Evolutionary conservation across 2,329 filamentous ascomycete genomes (phyloP), one percentile per base, ranked within the genome.

Genomic region (Chlorencoelia australis): DNA sequence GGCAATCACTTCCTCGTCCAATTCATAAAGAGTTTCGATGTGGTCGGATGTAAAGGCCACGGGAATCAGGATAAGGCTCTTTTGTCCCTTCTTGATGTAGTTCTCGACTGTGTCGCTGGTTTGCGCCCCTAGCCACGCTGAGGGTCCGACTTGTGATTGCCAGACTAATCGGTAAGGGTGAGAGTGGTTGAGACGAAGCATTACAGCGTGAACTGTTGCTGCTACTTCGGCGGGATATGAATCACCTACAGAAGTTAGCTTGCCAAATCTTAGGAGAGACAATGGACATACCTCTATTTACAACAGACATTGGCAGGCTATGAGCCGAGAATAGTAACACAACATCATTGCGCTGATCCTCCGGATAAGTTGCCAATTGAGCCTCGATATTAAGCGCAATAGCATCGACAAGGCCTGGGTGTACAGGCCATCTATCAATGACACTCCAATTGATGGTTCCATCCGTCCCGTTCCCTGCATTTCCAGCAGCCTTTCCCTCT

Each of bases 41-140:
- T 98, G 91, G 54, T 98, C 91, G n/a, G 85, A 94, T 0, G 91
- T 98, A 58, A 98, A 98, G 5, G 91, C 91, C 47, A 98, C 93
- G 0, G 91, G 91, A 38, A 98, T 86, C 5, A 98, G 69, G 1
- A 95, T 69, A 37, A 98, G 69, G 55, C 98, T 87, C 37, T 80
- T 94, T 55, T 95, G 84, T 1, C 89, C 91, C 61, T 91, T 87
- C 55, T 82, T 76, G 47, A 96, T 78, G 56, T 95, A 93, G 42
- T 86, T 73, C 55, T 88, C 78, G 8, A 98, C 91, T 0, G 88
- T 89, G 47, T 81, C 77, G 42, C 80, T 79, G 0, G 91, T 98
- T 60, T 98, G 91, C 8, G 91, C 88, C 15, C 91, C 91, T 7
- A 98, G 70, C 91, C 91, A 98, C 14, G 91, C 83, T 18, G 81